Base-by-base conservation (phyloP, 2,329 filamentous ascomycete genomes). In the Talaromyces sp. region DNA sequence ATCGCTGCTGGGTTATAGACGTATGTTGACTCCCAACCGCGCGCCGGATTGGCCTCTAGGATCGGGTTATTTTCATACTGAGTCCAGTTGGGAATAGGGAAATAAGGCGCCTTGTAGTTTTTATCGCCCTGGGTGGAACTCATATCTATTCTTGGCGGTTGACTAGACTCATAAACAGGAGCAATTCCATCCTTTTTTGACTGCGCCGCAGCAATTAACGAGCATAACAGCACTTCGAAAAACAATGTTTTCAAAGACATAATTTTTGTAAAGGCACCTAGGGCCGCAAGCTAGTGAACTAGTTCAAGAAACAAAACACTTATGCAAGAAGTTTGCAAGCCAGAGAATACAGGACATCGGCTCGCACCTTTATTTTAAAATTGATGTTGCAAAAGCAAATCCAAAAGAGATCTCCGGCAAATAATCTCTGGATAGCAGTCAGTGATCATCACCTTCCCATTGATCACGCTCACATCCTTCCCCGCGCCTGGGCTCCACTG, bases 41-140 rank as follows among this genome's bases (percentile, higher is more conserved):
- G 56, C 13, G 31, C 49, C 1, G 61, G 61, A 54, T 68, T 66
- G 14, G 66, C 64, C 19, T 19, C 62, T 50, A 65, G 21, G 24
- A 74, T 53, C 59, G 68, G 69, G 41, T 71, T 70, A 17, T 53
- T 32, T 17, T 61, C 51, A 53, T 69, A 68, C 38, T 69, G 66
- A 14, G 64, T 64, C 62, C 70, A 71, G 1, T 65, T 65, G 1
- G 68, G 58, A 54, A 71, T 68, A 1, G 69, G 68, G 54, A 69
- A 71, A 31, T 65, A 56, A 7, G 69, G 68, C 10, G 67, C 50
- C 2, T 60, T 65, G 59, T 70, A 69, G 58, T 68, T 62, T 8
- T 64, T 61, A 57, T 69, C 67, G 35, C 63, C 65, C 53, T 69
- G 64, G 14, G 61, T 46, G 2, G 66, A 67, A 43, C 64, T 56